These are phyloP conservation scores for Komagataella pastoris DNA, from an alignment of 805 yeast genomes.

Conservation along the genomic window DNA sequence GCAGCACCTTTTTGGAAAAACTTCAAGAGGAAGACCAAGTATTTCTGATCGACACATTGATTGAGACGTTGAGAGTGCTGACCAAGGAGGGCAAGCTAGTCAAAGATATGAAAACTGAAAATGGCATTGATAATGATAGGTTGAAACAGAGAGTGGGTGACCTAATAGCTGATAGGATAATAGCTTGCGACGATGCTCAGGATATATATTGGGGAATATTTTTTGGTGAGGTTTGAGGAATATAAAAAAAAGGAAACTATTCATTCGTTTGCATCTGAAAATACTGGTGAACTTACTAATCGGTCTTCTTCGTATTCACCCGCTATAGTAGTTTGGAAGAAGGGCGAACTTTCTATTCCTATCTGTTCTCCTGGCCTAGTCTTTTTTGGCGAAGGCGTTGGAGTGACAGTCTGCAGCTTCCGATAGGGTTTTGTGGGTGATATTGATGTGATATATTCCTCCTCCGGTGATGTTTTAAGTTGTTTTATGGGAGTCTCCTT, in stretches of 20 bases:
- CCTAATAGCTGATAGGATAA: constrained; percentile 34
- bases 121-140: constrained; percentile 21
- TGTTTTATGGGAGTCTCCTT: neutral
- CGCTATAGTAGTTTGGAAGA: neutral
- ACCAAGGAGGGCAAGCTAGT: constrained; percentile 17
- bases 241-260: constrained; percentile 7
- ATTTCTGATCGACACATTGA: constrained; percentile 3
- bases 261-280: neutral
- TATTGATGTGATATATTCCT: neutral
- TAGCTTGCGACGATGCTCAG: constrained; percentile 32
- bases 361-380: neutral
- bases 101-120: constrained; percentile 21
- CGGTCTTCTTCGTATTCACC: neutral
- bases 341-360: neutral
- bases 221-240: constrained; percentile 46
- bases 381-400: neutral
- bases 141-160: constrained; percentile 50
- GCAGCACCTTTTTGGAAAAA: constrained; percentile 35
- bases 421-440: neutral
- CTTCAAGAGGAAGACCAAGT: constrained; percentile 7
- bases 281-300: neutral
- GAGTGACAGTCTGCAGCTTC: neutral
- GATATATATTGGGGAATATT: constrained; percentile 51
- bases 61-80: constrained; percentile 1
- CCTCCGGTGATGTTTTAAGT: neutral